Base-by-base conservation (phyloP, 495 filamentous ascomycete species). In the Neurospora cerealis region DNA sequence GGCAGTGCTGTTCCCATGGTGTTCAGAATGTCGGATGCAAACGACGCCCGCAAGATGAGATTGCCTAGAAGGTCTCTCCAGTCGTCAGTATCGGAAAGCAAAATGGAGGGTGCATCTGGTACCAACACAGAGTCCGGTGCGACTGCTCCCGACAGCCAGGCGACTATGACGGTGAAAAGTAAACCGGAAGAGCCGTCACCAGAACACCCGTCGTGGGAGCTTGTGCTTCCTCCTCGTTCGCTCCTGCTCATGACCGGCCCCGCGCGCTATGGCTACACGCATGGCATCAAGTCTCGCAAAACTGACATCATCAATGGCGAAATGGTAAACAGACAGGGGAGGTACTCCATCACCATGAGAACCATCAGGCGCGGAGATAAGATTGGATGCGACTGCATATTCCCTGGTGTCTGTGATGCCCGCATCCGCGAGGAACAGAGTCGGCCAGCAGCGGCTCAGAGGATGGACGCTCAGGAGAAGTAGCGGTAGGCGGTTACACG, bases 331-430 rank as follows among this genome's bases (percentile, higher is more conserved):
- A 72, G 79, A 32, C 69, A 71, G 66, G 79, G 78, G 21, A 70
- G 79, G 54, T 81, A 80, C 42, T 80, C 78, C 7, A 74, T 81
- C 28, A 81, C 79, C 21, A 81, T 81, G 79, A 69, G 79, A 24
- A 78, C 41, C 11, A 62, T 76, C 9, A 69, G 77, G 71, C 70
- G 77, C 0, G 77, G 75, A 4, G 72, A 73, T 3, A 71, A 77
- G 42, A 72, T 80, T 36, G 72, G 75, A 13, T 81, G 79, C 48
- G 72, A 72, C 15, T 81, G 79, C 66, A 62, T 28, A 3, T 81
- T 71, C 69, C 78, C 79, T 2, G 79, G 78, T n/a, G 78, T 81
- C 36, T 80, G 79, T 46, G 78, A 81, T 70, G 77, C 79, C 3
- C 71, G 77, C 70, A 73, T 81, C 5, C 69, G 79, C 38, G 76